Conservation (phyloP, 495 filamentous ascomycete species). For the Aspergillus kassunensis region DNA sequence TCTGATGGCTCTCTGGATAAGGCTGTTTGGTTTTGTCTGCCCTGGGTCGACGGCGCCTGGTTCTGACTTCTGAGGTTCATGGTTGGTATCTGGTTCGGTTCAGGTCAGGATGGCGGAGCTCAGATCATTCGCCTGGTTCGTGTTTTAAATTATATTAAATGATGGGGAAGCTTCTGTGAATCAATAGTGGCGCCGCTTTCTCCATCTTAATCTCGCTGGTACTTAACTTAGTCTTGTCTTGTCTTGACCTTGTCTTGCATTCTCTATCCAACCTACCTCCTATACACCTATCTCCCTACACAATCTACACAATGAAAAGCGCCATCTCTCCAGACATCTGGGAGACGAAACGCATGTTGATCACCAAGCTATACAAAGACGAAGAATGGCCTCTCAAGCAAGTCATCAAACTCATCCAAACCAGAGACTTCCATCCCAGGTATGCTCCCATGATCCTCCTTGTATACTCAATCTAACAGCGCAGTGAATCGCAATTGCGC, state of each 20-base stretch:
- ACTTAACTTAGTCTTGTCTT: not conserved
- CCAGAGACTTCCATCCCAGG: conserved; percentile 13
- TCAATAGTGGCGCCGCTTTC: not conserved
- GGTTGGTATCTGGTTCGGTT: not conserved
- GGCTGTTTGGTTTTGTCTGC: not conserved
- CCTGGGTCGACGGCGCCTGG: no score
- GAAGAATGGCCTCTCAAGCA: conserved; percentile 20
- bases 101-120: no score
- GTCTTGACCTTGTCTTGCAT: not conserved
- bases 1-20: not conserved
- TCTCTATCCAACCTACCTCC: no score
- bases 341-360: conserved; percentile 12
- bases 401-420: conserved; percentile 13
- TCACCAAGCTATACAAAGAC: conserved; percentile 15
- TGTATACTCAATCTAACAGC: not conserved
- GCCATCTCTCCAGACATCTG: conserved; percentile 13
- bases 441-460: not conserved
- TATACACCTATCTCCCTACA: not conserved
- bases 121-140: not conserved
- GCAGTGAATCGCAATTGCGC: conserved; percentile 12
- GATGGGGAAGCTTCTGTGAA: conserved; percentile 5
- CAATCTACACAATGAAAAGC: conserved; percentile 7
- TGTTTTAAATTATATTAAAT: not conserved
- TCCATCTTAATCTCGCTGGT: not conserved
- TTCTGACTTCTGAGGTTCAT: no score